A percentile compares a stretch with the other conserved stretches of the same genome.
Conservation (phyloP, 2,329 filamentous ascomycete species). For the Colletotrichum eleusines region DNA sequence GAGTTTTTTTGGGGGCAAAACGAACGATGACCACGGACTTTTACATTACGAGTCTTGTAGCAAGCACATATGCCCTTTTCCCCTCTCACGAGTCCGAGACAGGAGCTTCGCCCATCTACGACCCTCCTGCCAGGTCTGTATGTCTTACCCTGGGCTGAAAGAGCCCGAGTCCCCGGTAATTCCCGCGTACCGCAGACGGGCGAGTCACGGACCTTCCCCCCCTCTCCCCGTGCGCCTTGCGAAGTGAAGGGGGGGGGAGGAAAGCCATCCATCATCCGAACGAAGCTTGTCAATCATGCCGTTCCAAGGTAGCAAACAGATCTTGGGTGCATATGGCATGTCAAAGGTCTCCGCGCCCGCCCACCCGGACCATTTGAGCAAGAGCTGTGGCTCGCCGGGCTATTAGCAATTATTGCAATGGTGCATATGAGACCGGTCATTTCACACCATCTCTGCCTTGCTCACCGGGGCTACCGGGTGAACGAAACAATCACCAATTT, state of each 20-base stretch:
- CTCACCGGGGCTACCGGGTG: neutral
- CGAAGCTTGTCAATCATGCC: neutral
- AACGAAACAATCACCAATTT: slow-evolving; percentile 37
- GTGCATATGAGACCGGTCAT: neutral
- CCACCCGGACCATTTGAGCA: neutral
- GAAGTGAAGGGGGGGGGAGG: neutral
- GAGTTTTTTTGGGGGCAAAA: neutral
- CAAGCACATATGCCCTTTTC: neutral
- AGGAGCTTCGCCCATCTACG: neutral
- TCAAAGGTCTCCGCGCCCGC: neutral
- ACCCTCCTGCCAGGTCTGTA: too few species aligned
- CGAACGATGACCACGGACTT: neutral
- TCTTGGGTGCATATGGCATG: neutral
- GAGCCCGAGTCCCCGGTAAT: too few species aligned
- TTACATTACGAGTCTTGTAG: neutral
- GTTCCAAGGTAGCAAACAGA: neutral
- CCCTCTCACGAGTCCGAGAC: neutral
- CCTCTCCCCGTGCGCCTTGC: neutral
- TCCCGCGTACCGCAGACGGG: too few species aligned
- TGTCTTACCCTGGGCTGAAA: too few species aligned
- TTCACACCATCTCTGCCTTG: too few species aligned
- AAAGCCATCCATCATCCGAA: neutral
- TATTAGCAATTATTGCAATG: too few species aligned
- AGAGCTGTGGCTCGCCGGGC: neutral
- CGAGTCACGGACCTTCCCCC: neutral